Evolutionary conservation across 345 rosid genomes (phyloP), one percentile per base, ranked within the genome.

Genomic region (Populus euphratica): DNA sequence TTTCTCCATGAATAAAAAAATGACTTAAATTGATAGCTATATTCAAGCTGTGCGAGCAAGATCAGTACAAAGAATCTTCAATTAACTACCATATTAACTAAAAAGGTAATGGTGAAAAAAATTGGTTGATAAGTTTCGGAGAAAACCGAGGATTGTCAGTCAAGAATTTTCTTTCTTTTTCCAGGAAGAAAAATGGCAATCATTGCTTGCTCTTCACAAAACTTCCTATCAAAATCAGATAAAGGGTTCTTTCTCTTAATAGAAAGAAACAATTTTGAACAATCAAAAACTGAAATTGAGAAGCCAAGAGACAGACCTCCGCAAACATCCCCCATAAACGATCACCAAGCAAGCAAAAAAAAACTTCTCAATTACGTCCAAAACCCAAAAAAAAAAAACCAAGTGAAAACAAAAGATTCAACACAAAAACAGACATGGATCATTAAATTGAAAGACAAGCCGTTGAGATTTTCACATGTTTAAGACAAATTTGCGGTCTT

Each of bases 391-490:
- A 1, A 74, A 67, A 67, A 12, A 44, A 21, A 6, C 11, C 29
- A 41, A 5, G 11, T 5, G 29, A 61, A 66, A 74, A 80, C 2
- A 41, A 59, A 25, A 65, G 64, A 54, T 78, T 61, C 79, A 74
- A 74, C 27, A 69, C 74, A 72, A 25, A 39, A 70, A 81, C 29
- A 44, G 38, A 36, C 78, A 75, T 39, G 10, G 38, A 79, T 73
- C 54, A 78, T 79, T 31, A 64, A 79, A 79, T 80, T 33, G 70
- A 76, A 78, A 31, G 67, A 49, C 63, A 35, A 73, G 78, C 78
- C 76, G 65, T 36, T 76, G 73, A 68, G 80, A 80, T 68, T 39
- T 82, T 74, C 76, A 70, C 41, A 70, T 54, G 74, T 78, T 12
- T 16, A n/a, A 13, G 73, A 64, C 70, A 43, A 52, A 56, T 50